These are phyloP conservation scores for Cutaneotrichosporon sp. DNA, from an alignment of 1,284 basidiomycete species.

Conservation along the genomic window DNA sequence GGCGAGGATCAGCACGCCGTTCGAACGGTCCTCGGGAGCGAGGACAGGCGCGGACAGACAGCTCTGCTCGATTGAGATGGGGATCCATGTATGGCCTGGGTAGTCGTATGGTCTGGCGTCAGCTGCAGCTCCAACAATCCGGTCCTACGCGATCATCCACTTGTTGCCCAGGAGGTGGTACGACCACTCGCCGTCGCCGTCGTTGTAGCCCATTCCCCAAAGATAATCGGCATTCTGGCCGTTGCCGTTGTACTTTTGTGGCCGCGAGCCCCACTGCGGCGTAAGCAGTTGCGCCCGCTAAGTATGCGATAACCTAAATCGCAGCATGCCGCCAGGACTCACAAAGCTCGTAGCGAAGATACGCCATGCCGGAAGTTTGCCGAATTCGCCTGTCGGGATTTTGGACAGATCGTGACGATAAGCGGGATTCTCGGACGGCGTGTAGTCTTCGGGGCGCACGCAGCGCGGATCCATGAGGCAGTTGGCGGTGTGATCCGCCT, in stretches of 20 bases:
- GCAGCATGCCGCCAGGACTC: slow-evolving; percentile 13
- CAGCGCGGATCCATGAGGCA: slow-evolving; percentile 44
- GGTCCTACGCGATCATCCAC: slow-evolving; percentile 38
- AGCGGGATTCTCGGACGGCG: slow-evolving; percentile 19
- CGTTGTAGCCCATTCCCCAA: slow-evolving; percentile 28
- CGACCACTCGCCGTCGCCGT: slow-evolving; percentile 21
- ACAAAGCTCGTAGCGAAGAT: slow-evolving; percentile 39
- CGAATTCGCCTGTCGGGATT: slow-evolving; percentile 30
- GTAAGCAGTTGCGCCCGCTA: neutral
- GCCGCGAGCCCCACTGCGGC: slow-evolving; percentile 9
- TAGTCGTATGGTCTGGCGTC: slow-evolving; percentile 31
- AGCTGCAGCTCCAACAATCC: neutral
- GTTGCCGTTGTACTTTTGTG: slow-evolving; percentile 18
- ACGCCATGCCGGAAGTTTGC: slow-evolving; percentile 38
- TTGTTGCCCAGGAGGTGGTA: slow-evolving; percentile 40
- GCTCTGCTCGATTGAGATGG: slow-evolving; percentile 38
- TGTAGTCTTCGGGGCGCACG: slow-evolving; percentile 34
- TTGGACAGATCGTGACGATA: slow-evolving; percentile 20
- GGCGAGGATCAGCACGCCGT: slow-evolving; percentile 38
- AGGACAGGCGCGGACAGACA: slow-evolving; percentile 29
- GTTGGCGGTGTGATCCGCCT: slow-evolving; percentile 24
- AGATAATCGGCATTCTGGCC: slow-evolving; percentile 5
- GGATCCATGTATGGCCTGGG: slow-evolving; percentile 32
- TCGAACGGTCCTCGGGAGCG: slow-evolving; percentile 24
- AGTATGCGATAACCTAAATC: neutral